Conservation (phyloP, 2,329 filamentous ascomycete genomes). For the Fusarium verticillioides region DNA sequence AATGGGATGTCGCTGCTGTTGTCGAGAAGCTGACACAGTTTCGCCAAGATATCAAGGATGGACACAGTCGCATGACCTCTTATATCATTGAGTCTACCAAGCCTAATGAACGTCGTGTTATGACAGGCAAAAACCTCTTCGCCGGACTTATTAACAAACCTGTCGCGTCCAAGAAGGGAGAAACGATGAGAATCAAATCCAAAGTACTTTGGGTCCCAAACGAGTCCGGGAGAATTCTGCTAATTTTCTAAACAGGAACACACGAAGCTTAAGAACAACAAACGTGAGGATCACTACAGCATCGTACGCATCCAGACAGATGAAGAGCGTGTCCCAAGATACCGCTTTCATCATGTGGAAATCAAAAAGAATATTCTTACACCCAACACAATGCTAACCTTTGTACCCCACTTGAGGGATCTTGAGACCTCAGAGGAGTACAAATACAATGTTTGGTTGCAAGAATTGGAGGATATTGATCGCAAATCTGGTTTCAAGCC, state of each 20-base stretch:
- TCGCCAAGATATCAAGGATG: conserved; percentile 56
- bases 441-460: conserved; percentile 66
- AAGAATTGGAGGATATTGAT: conserved; percentile 68
- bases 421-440: conserved; percentile 66
- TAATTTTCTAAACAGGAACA: conserved; percentile 54
- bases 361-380: conserved; percentile 69
- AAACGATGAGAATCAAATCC: conserved; percentile 61
- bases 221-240: neutral
- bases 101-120: conserved; percentile 52
- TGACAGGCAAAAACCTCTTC: conserved; percentile 60
- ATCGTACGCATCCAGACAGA: conserved; percentile 62
- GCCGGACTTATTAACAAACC: conserved; percentile 54
- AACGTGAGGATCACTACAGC: conserved; percentile 54
- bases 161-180: conserved; percentile 49
- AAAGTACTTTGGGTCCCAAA: conserved; percentile 55
- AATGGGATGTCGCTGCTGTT: conserved; percentile 59
- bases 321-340: conserved; percentile 65
- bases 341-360: conserved; percentile 69
- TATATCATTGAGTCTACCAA: conserved; percentile 59
- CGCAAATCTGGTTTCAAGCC: conserved; percentile 67
- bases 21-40: conserved; percentile 54
- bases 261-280: conserved; percentile 57
- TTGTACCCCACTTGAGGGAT: conserved; percentile 69
- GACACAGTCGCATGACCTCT: conserved; percentile 58
- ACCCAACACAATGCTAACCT: conserved; percentile 69